Evolutionary conservation across 192 early-diverging fungal genomes (phyloP).

Genomic region (Phycomyces blakesleeanus): DNA sequence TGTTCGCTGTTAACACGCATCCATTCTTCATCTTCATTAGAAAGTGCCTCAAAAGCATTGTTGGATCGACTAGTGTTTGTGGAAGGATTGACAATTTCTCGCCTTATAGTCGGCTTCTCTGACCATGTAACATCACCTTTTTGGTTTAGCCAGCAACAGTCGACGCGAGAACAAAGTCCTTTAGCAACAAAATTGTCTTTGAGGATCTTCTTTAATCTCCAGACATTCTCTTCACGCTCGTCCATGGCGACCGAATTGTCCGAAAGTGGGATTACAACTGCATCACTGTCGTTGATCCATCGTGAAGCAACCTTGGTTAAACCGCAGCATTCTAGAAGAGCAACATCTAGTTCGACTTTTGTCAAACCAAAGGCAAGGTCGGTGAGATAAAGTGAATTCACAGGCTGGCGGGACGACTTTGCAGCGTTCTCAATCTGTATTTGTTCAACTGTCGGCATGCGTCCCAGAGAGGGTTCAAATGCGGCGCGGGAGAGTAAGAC

Average conservation of each 20-base stretch:
- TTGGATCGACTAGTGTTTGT: background rate
- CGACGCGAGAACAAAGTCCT: constrained; percentile 23
- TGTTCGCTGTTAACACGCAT: background rate
- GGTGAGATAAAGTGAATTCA: constrained; percentile 55
- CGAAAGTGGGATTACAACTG: constrained; percentile 38
- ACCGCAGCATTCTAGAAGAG: constrained; percentile 19
- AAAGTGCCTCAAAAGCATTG: constrained; percentile 1
- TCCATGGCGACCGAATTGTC: constrained; percentile 44
- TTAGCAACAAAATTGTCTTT: constrained; percentile 33
- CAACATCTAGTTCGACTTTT: constrained; percentile 41
- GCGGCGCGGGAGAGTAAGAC: constrained; percentile 40
- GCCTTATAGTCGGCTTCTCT: constrained; percentile 8
- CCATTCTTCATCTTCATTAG: background rate
- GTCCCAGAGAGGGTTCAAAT: constrained; percentile 13
- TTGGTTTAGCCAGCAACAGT: constrained; percentile 56
- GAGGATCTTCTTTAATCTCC: constrained; percentile 36
- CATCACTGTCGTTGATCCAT: constrained; percentile 55
- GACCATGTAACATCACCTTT: constrained; percentile 47
- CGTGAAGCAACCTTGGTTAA: constrained; percentile 31
- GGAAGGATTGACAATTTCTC: background rate
- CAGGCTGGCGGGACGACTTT: constrained; percentile 44
- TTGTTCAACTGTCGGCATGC: constrained; percentile 12
- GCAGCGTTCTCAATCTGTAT: constrained; percentile 31
- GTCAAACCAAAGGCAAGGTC: constrained; percentile 52
- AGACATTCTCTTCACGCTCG: constrained; percentile 45